These are phyloP conservation scores for Trichothecium roseum DNA, from an alignment of 2,329 filamentous ascomycete genomes.

Conservation along the genomic window DNA sequence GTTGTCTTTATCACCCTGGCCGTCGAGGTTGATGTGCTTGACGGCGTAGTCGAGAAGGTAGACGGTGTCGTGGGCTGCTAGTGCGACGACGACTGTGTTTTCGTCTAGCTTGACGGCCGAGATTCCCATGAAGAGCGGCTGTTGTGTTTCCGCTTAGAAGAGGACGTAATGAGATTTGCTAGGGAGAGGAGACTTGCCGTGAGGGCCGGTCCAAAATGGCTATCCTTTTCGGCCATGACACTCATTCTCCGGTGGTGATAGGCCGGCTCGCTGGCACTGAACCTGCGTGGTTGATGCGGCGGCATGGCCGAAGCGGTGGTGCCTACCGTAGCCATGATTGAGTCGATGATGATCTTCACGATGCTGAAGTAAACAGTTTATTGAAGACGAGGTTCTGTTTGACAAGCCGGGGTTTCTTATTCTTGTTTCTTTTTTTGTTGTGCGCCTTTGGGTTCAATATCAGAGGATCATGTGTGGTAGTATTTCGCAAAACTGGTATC, in stretches of 20 bases:
- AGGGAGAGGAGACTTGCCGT: conserved; percentile 23
- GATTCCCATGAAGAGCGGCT: conserved; percentile 54
- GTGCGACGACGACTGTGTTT: conserved; percentile 45
- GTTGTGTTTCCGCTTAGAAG: too few species aligned
- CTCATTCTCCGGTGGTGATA: conserved; percentile 37
- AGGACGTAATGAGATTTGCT: background rate
- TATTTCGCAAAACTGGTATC: too few species aligned
- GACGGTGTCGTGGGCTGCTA: conserved; percentile 63
- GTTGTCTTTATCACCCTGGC: conserved; percentile 24
- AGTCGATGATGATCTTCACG: background rate
- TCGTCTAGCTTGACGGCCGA: conserved; percentile 43
- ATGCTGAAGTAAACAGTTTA: too few species aligned
- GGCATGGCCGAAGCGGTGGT: conserved; percentile 1
- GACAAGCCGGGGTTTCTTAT: too few species aligned
- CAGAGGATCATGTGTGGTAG: too few species aligned
- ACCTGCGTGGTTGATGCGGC: conserved; percentile 19
- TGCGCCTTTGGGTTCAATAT: too few species aligned
- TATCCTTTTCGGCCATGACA: conserved; percentile 29
- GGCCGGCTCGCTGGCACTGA: conserved; percentile 32
- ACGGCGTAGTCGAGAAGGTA: conserved; percentile 67
- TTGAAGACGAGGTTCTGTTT: too few species aligned
- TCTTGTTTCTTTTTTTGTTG: too few species aligned
- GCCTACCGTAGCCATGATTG: background rate
- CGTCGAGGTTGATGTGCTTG: conserved; percentile 39
- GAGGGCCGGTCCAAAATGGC: conserved; percentile 32